A percentile compares a stretch with the other conserved stretches of the same genome.
Conservation (phyloP, 345 rosid genomes). For the Syzygium grande region DNA sequence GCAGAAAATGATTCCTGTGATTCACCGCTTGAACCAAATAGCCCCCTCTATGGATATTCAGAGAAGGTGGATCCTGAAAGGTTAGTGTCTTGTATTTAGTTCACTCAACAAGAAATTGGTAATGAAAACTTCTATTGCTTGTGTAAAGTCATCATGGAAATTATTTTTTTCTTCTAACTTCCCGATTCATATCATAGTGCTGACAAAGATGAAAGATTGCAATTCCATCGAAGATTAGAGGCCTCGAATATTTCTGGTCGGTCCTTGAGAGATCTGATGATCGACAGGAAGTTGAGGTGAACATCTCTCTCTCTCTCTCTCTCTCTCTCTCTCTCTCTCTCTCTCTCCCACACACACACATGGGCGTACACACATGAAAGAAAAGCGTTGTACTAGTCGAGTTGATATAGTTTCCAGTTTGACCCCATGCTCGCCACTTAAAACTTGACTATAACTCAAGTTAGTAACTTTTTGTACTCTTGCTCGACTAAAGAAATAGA, state of each 20-base stretch:
- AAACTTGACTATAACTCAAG: neutral
- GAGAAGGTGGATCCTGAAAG: conserved; percentile 76
- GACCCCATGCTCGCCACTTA: neutral
- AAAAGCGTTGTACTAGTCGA: neutral
- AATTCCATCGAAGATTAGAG: conserved; percentile 54
- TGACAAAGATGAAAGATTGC: conserved; percentile 75
- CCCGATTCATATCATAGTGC: conserved; percentile 34
- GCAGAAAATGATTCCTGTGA: conserved; percentile 99
- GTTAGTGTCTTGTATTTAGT: conserved; percentile 19
- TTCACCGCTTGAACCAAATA: conserved; percentile 97
- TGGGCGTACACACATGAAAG: neutral
- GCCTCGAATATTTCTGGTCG: conserved; percentile 59
- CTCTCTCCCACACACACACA: neutral
- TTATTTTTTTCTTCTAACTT: conserved; percentile 7
- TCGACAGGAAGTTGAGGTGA: conserved; percentile 77
- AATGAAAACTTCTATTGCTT: neutral
- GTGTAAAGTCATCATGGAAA: neutral
- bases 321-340: neutral
- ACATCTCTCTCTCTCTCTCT: neutral
- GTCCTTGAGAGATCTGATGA: conserved; percentile 61
- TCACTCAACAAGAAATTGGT: neutral
- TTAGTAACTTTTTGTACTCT: neutral
- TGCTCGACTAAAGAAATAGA: neutral
- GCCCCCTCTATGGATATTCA: conserved; percentile 74
- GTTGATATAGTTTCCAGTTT: neutral